Evolutionary conservation across 2,329 filamentous ascomycete species (phyloP).

Genomic region (Cordyceps fumosorosea): DNA sequence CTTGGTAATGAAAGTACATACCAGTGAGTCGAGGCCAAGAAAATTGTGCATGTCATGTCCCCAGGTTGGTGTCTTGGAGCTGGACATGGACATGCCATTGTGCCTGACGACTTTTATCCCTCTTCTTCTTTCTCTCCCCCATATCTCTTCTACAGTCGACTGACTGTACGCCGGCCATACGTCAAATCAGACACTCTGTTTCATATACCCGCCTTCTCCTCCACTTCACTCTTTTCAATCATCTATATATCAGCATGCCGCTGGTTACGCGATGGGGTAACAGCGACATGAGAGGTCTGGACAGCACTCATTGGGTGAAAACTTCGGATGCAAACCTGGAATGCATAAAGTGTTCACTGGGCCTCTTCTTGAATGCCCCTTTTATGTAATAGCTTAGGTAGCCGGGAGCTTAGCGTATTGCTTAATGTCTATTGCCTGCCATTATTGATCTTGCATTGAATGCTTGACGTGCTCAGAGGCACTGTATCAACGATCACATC

Average conservation of each 20-base stretch:
- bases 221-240: not conserved
- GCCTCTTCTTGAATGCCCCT: not conserved
- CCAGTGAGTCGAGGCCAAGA: not conserved
- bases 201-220: not conserved
- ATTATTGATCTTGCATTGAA: not conserved
- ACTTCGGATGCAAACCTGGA: not conserved
- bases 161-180: not conserved
- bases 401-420: constrained; percentile 8
- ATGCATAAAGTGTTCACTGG: not conserved
- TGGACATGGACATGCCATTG: not conserved
- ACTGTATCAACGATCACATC: too few relatives aligned
- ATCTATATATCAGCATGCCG: constrained; percentile 1
- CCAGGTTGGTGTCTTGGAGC: not conserved
- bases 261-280: not conserved
- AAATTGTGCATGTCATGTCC: not conserved
- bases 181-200: not conserved
- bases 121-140: not conserved
- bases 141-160: not conserved
- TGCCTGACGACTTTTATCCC: not conserved
- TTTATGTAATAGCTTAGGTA: constrained; percentile 5
- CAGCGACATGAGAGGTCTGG: not conserved
- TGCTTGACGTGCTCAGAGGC: not conserved
- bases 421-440: constrained; percentile 11
- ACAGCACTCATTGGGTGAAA: not conserved
- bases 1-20: not conserved